Percentiles rank a stretch among this genome's conserved stretches.
These are phyloP conservation scores for Cicer pinnatifidum DNA, from an alignment of 306 rosid species.

Conservation along the genomic window DNA sequence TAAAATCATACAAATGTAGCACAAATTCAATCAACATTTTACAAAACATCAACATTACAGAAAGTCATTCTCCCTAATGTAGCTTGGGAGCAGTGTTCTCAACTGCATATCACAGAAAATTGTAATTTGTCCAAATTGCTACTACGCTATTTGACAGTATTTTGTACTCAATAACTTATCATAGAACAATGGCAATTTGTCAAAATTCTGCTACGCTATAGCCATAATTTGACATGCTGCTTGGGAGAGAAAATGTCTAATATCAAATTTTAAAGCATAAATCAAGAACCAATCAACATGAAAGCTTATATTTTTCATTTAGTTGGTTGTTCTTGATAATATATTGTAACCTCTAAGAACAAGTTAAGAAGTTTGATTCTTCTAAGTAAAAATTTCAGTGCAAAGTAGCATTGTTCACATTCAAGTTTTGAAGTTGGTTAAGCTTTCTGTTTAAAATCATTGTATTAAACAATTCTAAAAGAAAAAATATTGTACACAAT, in stretches of 20 bases:
- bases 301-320: too few relatives aligned
- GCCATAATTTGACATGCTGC: too few relatives aligned
- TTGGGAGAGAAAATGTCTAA: too few relatives aligned
- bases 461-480: conserved; percentile 3
- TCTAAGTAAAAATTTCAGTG: conserved; percentile 1
- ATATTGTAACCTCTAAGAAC: conserved; percentile 5
- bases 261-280: too few relatives aligned
- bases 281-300: too few relatives aligned
- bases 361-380: conserved; percentile 13
- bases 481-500: background rate
- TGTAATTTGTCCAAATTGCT: too few relatives aligned
- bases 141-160: too few relatives aligned
- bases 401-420: conserved; percentile 1
- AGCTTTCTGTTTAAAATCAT: conserved; percentile 4
- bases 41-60: conserved; percentile 24
- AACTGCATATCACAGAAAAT: too few relatives aligned
- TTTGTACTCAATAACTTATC: too few relatives aligned
- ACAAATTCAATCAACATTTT: conserved; percentile 30
- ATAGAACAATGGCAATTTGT: too few relatives aligned
- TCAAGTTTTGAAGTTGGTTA: background rate
- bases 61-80: conserved; percentile 4
- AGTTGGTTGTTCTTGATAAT: background rate
- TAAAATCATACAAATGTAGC: conserved; percentile 39
- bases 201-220: too few relatives aligned
- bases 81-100: background rate